These are phyloP conservation scores for Leonotis leonurus DNA, from an alignment of 257 asterid genomes.

Conservation along the genomic window DNA sequence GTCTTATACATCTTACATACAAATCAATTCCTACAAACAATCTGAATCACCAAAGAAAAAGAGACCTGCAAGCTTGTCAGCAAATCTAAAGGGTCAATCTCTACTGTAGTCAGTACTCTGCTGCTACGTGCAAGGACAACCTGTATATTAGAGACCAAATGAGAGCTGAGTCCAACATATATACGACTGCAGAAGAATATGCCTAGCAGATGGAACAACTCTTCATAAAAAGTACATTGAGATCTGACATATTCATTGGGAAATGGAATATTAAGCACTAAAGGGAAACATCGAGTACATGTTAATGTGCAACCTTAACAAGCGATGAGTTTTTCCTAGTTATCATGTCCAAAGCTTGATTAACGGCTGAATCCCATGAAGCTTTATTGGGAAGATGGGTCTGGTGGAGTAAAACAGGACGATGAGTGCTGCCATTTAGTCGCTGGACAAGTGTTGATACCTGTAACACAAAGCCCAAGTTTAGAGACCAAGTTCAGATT, in stretches of 20 bases:
- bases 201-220: background rate
- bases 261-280: background rate
- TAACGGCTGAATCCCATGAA: slow-evolving; percentile 73
- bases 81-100: slow-evolving; percentile 76
- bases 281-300: background rate
- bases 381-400: slow-evolving; percentile 61
- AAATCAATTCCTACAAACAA: background rate
- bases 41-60: background rate
- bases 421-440: slow-evolving; percentile 26
- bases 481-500: background rate
- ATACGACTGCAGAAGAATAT: background rate
- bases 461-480: slow-evolving; percentile 35
- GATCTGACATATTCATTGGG: background rate
- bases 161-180: background rate
- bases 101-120: slow-evolving; percentile 61
- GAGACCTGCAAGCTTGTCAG: slow-evolving; percentile 66
- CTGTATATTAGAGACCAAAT: slow-evolving; percentile 30
- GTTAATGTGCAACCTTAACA: slow-evolving; percentile 52
- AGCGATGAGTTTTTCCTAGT: slow-evolving; percentile 44
- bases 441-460: slow-evolving; percentile 50
- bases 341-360: slow-evolving; percentile 65
- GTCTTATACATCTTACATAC: background rate
- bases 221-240: background rate
- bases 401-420: slow-evolving; percentile 40
- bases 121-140: slow-evolving; percentile 98